Base-by-base conservation (phyloP, 768 basidiomycete genomes). In the Candolleomyces eurysporus region DNA sequence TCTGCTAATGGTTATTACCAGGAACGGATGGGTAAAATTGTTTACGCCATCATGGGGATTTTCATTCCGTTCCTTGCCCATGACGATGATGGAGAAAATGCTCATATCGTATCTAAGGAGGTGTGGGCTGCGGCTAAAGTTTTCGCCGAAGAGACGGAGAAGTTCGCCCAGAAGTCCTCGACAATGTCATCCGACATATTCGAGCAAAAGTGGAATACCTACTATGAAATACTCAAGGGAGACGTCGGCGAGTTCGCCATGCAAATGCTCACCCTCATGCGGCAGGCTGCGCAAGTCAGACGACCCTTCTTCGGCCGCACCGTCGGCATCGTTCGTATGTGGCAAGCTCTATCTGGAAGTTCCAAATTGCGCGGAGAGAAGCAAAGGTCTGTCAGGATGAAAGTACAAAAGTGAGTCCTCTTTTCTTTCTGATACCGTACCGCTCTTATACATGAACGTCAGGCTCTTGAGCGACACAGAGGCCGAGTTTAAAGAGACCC, bases 221-320 rank as follows among this genome's bases (percentile, higher is more conserved):
- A 26, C 8, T 16, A 36, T 7, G 48, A 31, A 19, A n/a, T 39
- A n/a, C 48, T 61, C n/a, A 40, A 55, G 19, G 17, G 11, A 30
- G 21, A 57, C 17, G 39, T 36, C 48, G 30, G 40, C 1, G 61
- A 32, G 5, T 57, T 61, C 56, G 36, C 7, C 16, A 26, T 42
- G n/a, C 66, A 68, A 49, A 61, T 71, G 39, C 7, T 67, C 16
- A 58, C 48, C 2, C 65, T 71, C 13, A 58, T 68, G 48, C 63
- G 63, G 42, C 54, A 63, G 19, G 66, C 63, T 1, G 64, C 66
- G 9, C 43, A 54, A 42, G 61, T 67, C 43, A 65, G 66, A 16
- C 51, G 66, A 17, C 70, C 70, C 17, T 67, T 68, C 51, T 64
- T 64, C 10, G 66, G 59, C 4, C 65, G 70, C 46, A 61, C 65